Conservation (phyloP, 345 rosid genomes). For the Sisymbrium altissimum region DNA sequence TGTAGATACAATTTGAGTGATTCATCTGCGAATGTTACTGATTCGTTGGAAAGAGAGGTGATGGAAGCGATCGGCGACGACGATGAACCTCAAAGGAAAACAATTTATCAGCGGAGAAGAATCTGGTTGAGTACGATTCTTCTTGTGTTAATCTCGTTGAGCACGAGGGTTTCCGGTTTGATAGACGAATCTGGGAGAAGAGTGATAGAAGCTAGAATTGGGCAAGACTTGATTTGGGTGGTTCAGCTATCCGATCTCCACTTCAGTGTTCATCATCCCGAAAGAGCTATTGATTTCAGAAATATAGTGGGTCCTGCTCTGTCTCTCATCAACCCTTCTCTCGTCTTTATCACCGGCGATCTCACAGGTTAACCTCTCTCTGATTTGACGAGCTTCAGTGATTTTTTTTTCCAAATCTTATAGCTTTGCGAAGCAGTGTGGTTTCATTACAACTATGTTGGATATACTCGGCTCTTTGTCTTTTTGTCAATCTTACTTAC, state of each 20-base stretch:
- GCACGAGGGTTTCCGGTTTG: slow-evolving; percentile 14
- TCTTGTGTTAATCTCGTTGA: slow-evolving; percentile 12
- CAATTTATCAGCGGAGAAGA: neutral
- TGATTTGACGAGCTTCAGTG: too few relatives aligned
- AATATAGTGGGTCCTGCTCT: slow-evolving; percentile 60
- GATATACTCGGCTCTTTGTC: neutral
- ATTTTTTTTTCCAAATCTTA: too few relatives aligned
- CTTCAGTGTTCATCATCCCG: slow-evolving; percentile 89
- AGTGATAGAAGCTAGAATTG: slow-evolving; percentile 54
- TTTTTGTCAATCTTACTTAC: neutral
- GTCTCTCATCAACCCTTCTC: slow-evolving; percentile 74
- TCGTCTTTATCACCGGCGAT: slow-evolving; percentile 89
- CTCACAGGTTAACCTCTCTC: slow-evolving; percentile 66
- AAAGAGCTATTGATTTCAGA: slow-evolving; percentile 71
- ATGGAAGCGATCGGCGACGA: slow-evolving; percentile 17
- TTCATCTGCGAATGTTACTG: slow-evolving; percentile 3
- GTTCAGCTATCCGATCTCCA: slow-evolving; percentile 99
- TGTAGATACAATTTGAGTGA: neutral
- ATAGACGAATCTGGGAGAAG: slow-evolving; percentile 31
- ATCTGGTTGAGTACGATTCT: slow-evolving; percentile 2
- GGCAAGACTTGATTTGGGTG: slow-evolving; percentile 76
- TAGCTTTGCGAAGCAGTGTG: slow-evolving; percentile 10
- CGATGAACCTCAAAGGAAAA: neutral
- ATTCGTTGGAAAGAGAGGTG: neutral
- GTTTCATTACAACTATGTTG: slow-evolving; percentile 3